These are phyloP conservation scores for Ophiocordyceps robertsii DNA, from an alignment of 2,329 filamentous ascomycete species.

Conservation along the genomic window DNA sequence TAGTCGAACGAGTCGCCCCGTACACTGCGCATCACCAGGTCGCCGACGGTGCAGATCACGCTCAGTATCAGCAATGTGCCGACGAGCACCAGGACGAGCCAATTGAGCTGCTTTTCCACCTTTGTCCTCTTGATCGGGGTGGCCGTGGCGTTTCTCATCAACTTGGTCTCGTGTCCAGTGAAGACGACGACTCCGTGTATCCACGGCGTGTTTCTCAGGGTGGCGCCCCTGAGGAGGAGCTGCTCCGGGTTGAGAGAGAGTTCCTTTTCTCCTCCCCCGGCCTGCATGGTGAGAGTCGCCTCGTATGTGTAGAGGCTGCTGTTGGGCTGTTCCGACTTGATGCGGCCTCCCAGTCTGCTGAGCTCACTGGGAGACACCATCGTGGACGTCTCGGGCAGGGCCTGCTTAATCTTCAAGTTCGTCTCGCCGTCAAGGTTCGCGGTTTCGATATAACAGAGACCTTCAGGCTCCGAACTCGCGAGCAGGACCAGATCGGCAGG, in stretches of 20 bases:
- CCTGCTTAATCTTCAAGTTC: constrained; percentile 98
- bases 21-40: constrained; percentile 64
- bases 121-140: constrained; percentile 96
- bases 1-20: constrained; percentile 54
- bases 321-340: constrained; percentile 94
- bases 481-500: constrained; percentile 86
- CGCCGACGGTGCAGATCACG: constrained; percentile 80
- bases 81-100: constrained; percentile 82
- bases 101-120: constrained; percentile 87
- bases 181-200: constrained; percentile 94
- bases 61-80: constrained; percentile 73
- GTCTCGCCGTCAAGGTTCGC: constrained; percentile 96
- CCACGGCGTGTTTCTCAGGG: constrained; percentile 92
- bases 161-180: constrained; percentile 85
- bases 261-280: constrained; percentile 87
- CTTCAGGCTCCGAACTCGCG: constrained; percentile 92
- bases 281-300: constrained; percentile 81
- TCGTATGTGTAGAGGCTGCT: constrained; percentile 98
- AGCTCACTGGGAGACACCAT: constrained; percentile 80
- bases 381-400: constrained; percentile 77
- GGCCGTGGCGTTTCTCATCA: constrained; percentile 96
- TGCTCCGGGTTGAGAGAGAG: constrained; percentile 83
- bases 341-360: constrained; percentile 68
- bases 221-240: constrained; percentile 82
- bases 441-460: constrained; percentile 96